Percentiles rank a stretch among this genome's conserved stretches.
These are phyloP conservation scores for Kodamaea nitidulidarum DNA, from an alignment of 805 yeast species.

Conservation along the genomic window DNA sequence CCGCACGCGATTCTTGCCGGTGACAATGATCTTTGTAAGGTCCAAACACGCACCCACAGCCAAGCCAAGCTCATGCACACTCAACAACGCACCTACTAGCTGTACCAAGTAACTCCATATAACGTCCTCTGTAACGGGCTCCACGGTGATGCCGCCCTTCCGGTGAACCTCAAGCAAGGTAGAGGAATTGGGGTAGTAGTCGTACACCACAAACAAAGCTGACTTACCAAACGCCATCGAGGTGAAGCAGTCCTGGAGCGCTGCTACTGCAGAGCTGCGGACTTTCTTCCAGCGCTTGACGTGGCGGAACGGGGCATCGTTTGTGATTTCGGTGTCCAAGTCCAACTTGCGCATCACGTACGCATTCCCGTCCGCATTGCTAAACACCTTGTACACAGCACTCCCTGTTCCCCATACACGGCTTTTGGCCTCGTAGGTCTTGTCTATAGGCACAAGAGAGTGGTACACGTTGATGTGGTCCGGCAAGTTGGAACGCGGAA, in stretches of 20 bases:
- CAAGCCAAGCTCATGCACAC: slow-evolving; percentile 61
- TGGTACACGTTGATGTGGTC: slow-evolving; percentile 66
- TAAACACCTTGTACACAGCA: slow-evolving; percentile 72
- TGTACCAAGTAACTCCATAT: slow-evolving; percentile 80
- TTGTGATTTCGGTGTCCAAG: slow-evolving; percentile 28
- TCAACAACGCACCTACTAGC: slow-evolving; percentile 62
- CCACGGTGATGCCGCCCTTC: slow-evolving; percentile 36
- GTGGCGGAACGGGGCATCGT: slow-evolving; percentile 56
- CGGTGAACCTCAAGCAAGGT: slow-evolving; percentile 69
- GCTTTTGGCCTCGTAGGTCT: slow-evolving; percentile 26
- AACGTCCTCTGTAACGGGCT: slow-evolving; percentile 56
- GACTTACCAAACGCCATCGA: slow-evolving; percentile 70
- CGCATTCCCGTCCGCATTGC: slow-evolving; percentile 71
- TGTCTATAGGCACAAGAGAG: slow-evolving; percentile 79
- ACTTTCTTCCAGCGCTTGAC: slow-evolving; percentile 66
- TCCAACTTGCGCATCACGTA: slow-evolving; percentile 77
- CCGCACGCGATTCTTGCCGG: slow-evolving; percentile 67
- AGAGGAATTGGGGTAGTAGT: slow-evolving; percentile 73
- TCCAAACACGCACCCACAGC: slow-evolving; percentile 59
- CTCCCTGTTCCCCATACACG: slow-evolving; percentile 51
- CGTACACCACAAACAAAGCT: slow-evolving; percentile 74
- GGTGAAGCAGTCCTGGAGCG: slow-evolving; percentile 77
- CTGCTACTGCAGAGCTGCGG: slow-evolving; percentile 51
- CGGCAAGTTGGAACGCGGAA: slow-evolving; percentile 48
- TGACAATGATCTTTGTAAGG: slow-evolving; percentile 66